These are phyloP conservation scores for Stemphylium lycopersici DNA, from an alignment of 2,329 filamentous ascomycete genomes.

Conservation along the genomic window DNA sequence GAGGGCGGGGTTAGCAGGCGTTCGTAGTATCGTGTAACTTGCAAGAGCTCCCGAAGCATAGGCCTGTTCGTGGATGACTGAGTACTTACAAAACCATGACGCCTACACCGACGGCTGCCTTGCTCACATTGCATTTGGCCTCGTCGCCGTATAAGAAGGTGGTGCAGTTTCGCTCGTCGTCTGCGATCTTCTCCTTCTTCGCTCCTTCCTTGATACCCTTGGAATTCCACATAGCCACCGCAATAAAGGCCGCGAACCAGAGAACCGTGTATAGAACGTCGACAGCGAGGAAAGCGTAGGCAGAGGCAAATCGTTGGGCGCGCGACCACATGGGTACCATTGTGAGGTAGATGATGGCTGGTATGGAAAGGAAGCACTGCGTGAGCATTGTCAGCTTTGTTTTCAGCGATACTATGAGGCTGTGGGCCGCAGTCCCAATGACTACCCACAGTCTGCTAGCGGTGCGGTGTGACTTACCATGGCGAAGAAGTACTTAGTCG, in stretches of 20 bases:
- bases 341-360: constrained; percentile 64
- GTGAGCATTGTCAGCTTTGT: constrained; percentile 21
- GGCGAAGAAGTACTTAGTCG: constrained; percentile 63
- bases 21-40: not conserved
- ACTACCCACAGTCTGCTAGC: not conserved
- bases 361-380: constrained; percentile 65
- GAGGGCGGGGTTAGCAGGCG: not conserved
- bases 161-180: constrained; percentile 57
- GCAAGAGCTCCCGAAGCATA: not conserved
- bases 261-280: constrained; percentile 60
- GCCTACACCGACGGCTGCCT: constrained; percentile 62
- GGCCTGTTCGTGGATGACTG: not conserved
- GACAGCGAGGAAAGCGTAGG: constrained; percentile 64
- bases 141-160: constrained; percentile 62
- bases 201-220: constrained; percentile 60
- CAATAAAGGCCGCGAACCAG: constrained; percentile 66
- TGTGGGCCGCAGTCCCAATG: not conserved
- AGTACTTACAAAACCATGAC: constrained; percentile 62
- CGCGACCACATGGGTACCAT: constrained; percentile 67
- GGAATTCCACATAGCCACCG: constrained; percentile 62
- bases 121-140: constrained; percentile 63
- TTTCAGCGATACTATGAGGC: not conserved
- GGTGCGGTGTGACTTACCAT: constrained; percentile 54
- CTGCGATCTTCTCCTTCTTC: constrained; percentile 47
- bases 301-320: constrained; percentile 63